These are phyloP conservation scores for Fragaria iinumae DNA, from an alignment of 306 rosid species.

Conservation along the genomic window DNA sequence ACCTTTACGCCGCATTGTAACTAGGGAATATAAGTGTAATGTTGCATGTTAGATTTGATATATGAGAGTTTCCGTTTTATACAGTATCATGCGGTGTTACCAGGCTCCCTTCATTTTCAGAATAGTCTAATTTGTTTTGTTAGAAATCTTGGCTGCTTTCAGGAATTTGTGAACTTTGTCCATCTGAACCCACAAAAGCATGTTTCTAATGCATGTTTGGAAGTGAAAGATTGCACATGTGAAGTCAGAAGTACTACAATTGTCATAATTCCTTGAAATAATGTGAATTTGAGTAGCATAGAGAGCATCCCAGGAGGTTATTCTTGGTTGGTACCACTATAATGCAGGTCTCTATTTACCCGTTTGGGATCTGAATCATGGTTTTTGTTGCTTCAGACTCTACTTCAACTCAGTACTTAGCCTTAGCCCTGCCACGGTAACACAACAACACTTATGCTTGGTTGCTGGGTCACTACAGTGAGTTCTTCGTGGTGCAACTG, in stretches of 20 bases:
- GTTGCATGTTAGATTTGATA: not conserved
- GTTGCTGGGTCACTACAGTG: not conserved
- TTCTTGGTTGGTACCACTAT: too few species aligned
- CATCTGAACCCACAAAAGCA: not conserved
- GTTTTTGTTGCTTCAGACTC: not conserved
- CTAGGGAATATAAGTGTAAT: not conserved
- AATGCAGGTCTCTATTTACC: too few species aligned
- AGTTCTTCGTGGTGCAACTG: not conserved
- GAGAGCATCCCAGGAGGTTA: not conserved
- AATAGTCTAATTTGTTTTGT: not conserved
- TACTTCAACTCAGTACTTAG: not conserved
- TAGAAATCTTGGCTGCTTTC: not conserved
- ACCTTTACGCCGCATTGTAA: constrained; percentile 7
- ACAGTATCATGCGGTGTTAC: not conserved
- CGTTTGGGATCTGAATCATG: not conserved
- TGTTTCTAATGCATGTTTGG: not conserved
- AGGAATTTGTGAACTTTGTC: not conserved
- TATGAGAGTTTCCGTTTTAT: not conserved
- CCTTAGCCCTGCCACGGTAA: not conserved
- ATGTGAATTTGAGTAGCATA: not conserved
- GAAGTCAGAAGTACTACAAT: not conserved
- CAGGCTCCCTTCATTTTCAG: not conserved
- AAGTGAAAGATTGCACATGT: not conserved
- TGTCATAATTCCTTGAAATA: not conserved
- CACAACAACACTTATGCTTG: not conserved